A percentile compares a stretch with the other conserved stretches of the same genome.
Conservation (phyloP, 75 land plant genomes). For the Pinus taeda region DNA sequence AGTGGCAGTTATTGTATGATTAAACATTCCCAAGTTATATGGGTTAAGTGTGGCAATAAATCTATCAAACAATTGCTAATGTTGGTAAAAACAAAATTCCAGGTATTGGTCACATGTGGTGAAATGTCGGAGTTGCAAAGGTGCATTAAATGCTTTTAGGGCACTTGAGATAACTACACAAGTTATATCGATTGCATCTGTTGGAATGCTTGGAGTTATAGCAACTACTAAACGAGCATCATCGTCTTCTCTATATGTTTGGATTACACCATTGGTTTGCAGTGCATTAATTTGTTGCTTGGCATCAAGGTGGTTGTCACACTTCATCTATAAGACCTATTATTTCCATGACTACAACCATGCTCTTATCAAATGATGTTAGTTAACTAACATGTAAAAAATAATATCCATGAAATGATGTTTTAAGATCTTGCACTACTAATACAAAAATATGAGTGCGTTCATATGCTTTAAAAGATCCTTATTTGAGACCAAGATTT, state of each 20-base stretch:
- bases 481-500: too few species aligned
- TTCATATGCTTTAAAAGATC: too few species aligned
- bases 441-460: too few species aligned
- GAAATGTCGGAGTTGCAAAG: slow-evolving; percentile 61
- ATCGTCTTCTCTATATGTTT: slow-evolving; percentile 16
- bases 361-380: slow-evolving; percentile 31
- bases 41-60: too few species aligned
- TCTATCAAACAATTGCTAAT: not conserved
- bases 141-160: slow-evolving; percentile 51
- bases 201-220: slow-evolving; percentile 39
- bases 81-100: not conserved
- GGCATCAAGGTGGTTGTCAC: slow-evolving; percentile 71
- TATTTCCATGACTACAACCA: slow-evolving; percentile 92
- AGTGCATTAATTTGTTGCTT: slow-evolving; percentile 46
- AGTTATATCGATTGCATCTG: slow-evolving; percentile 41
- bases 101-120: slow-evolving; percentile 70
- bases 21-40: too few species aligned
- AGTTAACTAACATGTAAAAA: too few species aligned
- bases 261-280: slow-evolving; percentile 32
- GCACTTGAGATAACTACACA: slow-evolving; percentile 49
- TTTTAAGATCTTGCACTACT: too few species aligned
- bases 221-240: slow-evolving; percentile 45
- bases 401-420: too few species aligned
- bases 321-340: slow-evolving; percentile 76
- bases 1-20: too few species aligned